Evolutionary conservation across 2,329 filamentous ascomycete species (phyloP).

Genomic region (Hymenotorrendiella dingleyae): DNA sequence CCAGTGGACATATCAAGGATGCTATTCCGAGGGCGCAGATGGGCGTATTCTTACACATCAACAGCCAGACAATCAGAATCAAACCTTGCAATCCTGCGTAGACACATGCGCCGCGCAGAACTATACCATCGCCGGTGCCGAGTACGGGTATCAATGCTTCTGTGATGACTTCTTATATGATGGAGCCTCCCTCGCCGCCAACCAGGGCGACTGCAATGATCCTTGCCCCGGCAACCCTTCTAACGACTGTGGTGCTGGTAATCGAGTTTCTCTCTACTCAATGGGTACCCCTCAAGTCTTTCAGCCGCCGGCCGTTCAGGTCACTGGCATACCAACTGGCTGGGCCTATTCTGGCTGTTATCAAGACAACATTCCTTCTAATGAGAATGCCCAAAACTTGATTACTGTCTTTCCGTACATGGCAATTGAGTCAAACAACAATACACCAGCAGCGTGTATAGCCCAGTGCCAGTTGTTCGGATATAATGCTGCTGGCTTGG

Average conservation of each 20-base stretch:
- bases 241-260: conserved; percentile 30
- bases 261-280: conserved; percentile 22
- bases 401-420: conserved; percentile 22
- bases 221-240: conserved; percentile 21
- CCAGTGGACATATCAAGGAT: conserved; percentile 25
- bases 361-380: conserved; percentile 52
- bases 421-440: conserved; percentile 14
- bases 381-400: conserved; percentile 39
- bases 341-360: conserved; percentile 22
- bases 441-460: conserved; percentile 18
- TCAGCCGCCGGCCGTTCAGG: conserved; percentile 34
- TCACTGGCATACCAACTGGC: conserved; percentile 12
- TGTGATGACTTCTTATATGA: conserved; percentile 27
- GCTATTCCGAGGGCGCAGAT: conserved; percentile 21
- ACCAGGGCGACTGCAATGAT: conserved; percentile 32
- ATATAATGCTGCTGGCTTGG: conserved; percentile 23
- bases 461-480: conserved; percentile 22
- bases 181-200: conserved; percentile 18
- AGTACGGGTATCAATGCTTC: conserved; percentile 31
- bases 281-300: conserved; percentile 13
- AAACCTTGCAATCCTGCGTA: conserved; percentile 20
- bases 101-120: conserved; percentile 31
- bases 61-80: conserved; percentile 15
- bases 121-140: conserved; percentile 30
- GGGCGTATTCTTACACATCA: conserved; percentile 21